Evolutionary conservation across 148 eudicot species (phyloP), one percentile per base, ranked within the genome.

Genomic region (Hydrangea macrophylla): DNA sequence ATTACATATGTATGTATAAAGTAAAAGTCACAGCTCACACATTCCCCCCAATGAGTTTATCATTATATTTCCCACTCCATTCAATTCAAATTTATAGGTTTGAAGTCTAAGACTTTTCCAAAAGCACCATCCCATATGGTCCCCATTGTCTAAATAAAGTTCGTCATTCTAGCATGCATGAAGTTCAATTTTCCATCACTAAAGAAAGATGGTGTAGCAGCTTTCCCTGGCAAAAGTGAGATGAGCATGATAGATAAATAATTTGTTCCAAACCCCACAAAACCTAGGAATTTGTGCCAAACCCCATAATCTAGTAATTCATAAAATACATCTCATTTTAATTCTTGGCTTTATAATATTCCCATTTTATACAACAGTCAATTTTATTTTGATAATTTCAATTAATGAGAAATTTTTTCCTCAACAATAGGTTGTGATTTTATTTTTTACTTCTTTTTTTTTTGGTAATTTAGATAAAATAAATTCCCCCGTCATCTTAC

Each of bases 221-320:
- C 67, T 64, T 45, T 64, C 56, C 55, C 37, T 28, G 28, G 55
- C 24, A 25, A 26, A 37, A 63, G 39, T 63, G 54, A 26, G 33
- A 35, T 32, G 44, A 26, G 67, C 12, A 27, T 22, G 8, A 0
- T 45, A 36, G 55, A 64, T n/a, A n/a, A n/a, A n/a, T n/a, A 45
- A 64, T 24, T 11, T 18, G 55, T 64, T 33, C 55, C 24, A 42
- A 26, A 17, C 13, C 59, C 13, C 31, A 1, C 59, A 27, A 10
- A 27, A 32, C 25, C 59, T 32, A 25, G 23, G 24, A 26, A 36
- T 31, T 2, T 8, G 15, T 37, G 15, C 28, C 57, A 54, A 54
- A 2, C 22, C 22, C 18, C 57, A 54, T 54, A 28, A 22, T 23
- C 22, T 54, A 35, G 39, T 35, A n/a, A n/a, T n/a, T n/a, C n/a